Base-by-base conservation (phyloP, 768 basidiomycete genomes). In the Grammothele lineata region DNA sequence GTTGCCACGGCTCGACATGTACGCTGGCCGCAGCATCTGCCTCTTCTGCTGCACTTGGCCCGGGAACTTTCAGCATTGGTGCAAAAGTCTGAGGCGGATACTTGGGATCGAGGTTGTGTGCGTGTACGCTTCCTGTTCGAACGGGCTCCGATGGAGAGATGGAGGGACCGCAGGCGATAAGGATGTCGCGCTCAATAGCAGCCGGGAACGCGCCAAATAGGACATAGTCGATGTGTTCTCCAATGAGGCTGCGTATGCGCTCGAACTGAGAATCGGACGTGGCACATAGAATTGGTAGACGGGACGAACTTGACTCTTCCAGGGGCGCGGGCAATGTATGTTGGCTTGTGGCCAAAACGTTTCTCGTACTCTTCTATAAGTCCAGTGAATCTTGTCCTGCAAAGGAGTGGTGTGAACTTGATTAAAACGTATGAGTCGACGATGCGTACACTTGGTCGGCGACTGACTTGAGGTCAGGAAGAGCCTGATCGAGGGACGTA, bases 141-240 rank as follows among this genome's bases (percentile, higher is more conserved):
- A 49, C 38, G 35, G 44, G 58, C 9, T 57, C 46, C 23, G 51
- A 22, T 48, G 62, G 30, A 23, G 50, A 22, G 48, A 62, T 30
- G 62, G 56, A 50, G 42, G 73, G n/a, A 74, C 74, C 25, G 75
- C 80, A 65, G 77, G 90, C 89, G 45, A 92, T 84, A 42, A 92
- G 71, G 55, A 92, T 83, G 62, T 92, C 92, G 42, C 79, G 79
- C 54, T 91, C 90, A 32, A 92, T 76, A 0, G 90, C 91, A n/a
- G 84, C 76, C 14, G 90, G 92, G 27, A 92, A 74, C 7, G 88
- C 88, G 3, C 90, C 90, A 55, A 91, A 90, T 22, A 90, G 69
- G 0, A 83, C 79, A 55, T 91, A 91, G 64, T 91, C 88, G 62
- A 91, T 85, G 60, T 91, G 86, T 67, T 90, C 87, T 25, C 87